Conservation (phyloP, 495 filamentous ascomycete species). For the Tuber microsphaerosporum region DNA sequence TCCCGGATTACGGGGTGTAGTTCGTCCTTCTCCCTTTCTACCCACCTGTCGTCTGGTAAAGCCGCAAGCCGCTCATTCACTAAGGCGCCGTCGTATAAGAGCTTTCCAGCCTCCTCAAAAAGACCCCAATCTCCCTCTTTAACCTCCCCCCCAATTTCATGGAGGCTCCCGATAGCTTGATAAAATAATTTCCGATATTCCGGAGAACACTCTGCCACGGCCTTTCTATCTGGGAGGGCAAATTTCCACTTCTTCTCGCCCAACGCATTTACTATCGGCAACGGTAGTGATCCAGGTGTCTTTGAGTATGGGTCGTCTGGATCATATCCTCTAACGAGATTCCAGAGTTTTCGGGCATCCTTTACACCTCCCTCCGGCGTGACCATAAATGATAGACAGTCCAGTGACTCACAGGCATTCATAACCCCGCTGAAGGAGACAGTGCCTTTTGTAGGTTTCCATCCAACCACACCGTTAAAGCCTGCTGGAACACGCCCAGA, state of each 20-base stretch:
- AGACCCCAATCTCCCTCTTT: constrained; percentile 50
- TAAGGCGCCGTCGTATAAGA: constrained; percentile 54
- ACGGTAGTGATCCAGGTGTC: constrained; percentile 41
- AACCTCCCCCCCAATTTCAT: constrained; percentile 48
- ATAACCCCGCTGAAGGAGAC: constrained; percentile 54
- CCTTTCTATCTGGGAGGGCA: constrained; percentile 48
- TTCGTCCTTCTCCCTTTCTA: constrained; percentile 41
- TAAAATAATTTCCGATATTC: constrained; percentile 47
- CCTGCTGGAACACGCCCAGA: constrained; percentile 56
- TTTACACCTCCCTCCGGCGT: constrained; percentile 42
- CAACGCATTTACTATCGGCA: constrained; percentile 50
- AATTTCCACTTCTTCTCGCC: constrained; percentile 51
- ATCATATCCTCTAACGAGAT: constrained; percentile 51
- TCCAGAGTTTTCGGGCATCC: constrained; percentile 54
- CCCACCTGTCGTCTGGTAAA: constrained; percentile 45
- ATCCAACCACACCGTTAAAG: constrained; percentile 60
- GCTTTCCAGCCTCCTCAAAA: constrained; percentile 52
- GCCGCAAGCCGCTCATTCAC: constrained; percentile 53
- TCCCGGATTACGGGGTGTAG: constrained; percentile 53
- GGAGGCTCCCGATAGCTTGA: constrained; percentile 45
- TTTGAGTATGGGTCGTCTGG: constrained; percentile 54
- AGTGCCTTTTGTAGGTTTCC: constrained; percentile 61
- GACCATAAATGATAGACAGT: constrained; percentile 56
- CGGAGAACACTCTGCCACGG: constrained; percentile 48
- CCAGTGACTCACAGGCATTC: constrained; percentile 57